phyloP scores from a whole-genome alignment of 495 filamentous ascomycete species.

The Bacidia gigantensis region DNA sequence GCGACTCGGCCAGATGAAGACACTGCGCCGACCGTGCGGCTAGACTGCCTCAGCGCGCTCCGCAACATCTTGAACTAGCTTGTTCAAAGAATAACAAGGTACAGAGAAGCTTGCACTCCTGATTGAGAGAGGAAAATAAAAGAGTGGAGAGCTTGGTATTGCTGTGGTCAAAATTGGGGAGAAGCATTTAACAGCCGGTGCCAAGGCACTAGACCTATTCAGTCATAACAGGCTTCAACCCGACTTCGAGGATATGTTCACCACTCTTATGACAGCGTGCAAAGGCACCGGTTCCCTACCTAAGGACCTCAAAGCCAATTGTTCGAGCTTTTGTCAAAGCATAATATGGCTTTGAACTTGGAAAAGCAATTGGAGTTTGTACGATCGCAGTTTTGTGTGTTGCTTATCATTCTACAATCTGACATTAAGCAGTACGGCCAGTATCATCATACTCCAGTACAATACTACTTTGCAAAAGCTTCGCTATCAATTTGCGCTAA shows the following conservation, averaged over 20 bases:
- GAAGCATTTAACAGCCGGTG: neutral
- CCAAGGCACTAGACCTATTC: neutral
- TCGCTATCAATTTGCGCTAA: neutral
- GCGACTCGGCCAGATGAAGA: constrained; percentile 80
- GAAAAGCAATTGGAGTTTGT: constrained; percentile 72
- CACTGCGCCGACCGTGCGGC: constrained; percentile 83
- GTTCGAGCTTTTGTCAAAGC: neutral
- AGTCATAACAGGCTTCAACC: neutral
- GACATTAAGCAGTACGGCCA: constrained; percentile 65
- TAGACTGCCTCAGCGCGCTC: constrained; percentile 91
- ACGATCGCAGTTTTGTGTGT: constrained; percentile 23
- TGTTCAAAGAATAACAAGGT: neutral
- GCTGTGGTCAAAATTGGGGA: neutral
- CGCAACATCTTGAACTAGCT: constrained; percentile 65
- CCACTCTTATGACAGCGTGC: neutral
- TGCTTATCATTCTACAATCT: constrained; percentile 15
- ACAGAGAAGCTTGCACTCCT: neutral
- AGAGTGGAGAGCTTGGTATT: neutral
- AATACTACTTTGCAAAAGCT: neutral
- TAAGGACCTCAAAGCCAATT: neutral
- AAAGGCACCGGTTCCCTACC: neutral
- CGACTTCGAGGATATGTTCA: neutral
- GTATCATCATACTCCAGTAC: constrained; percentile 77
- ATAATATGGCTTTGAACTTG: constrained; percentile 56
- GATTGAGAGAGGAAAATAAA: constrained; percentile 4